phyloP scores from a whole-genome alignment of 2,329 filamentous ascomycete genomes.

The Colletotrichum liaoningense region DNA sequence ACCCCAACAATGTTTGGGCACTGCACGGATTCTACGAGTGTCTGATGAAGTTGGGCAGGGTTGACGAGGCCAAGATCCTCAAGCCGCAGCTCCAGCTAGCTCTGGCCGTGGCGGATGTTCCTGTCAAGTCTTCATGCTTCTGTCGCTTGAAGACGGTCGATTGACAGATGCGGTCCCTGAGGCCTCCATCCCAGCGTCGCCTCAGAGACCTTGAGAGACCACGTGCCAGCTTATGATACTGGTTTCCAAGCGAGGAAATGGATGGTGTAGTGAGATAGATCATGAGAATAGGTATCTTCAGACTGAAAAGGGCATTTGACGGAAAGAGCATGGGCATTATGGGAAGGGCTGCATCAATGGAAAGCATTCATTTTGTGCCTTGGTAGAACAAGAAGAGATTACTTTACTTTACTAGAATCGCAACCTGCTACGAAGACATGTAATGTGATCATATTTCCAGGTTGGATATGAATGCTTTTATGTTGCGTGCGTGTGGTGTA shows the following conservation, averaged over 20 bases:
- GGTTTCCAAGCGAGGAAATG: neutral
- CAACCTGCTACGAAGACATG: neutral
- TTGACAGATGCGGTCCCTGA: constrained; percentile 31
- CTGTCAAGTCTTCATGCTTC: constrained; percentile 68
- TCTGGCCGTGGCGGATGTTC: constrained; percentile 68
- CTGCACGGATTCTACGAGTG: constrained; percentile 81
- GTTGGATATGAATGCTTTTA: no score
- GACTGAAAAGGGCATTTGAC: neutral
- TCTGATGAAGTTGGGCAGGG: constrained; percentile 64
- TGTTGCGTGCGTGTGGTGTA: no score
- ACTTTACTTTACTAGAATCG: neutral
- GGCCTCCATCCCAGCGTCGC: constrained; percentile 30
- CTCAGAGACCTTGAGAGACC: constrained; percentile 10
- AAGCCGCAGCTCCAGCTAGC: constrained; percentile 62
- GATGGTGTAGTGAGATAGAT: neutral
- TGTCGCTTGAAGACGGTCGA: constrained; percentile 44
- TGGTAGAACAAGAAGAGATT: no score
- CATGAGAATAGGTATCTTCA: neutral
- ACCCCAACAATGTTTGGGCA: constrained; percentile 81
- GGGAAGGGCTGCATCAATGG: neutral
- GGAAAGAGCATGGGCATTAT: neutral
- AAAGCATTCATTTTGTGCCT: neutral
- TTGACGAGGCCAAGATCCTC: constrained; percentile 49
- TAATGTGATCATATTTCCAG: neutral
- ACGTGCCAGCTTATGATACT: constrained; percentile 22